Evolutionary conservation across 2,329 filamentous ascomycete species (phyloP), one percentile per base, ranked within the genome.

Genomic region (Aspergillus calidoustus): DNA sequence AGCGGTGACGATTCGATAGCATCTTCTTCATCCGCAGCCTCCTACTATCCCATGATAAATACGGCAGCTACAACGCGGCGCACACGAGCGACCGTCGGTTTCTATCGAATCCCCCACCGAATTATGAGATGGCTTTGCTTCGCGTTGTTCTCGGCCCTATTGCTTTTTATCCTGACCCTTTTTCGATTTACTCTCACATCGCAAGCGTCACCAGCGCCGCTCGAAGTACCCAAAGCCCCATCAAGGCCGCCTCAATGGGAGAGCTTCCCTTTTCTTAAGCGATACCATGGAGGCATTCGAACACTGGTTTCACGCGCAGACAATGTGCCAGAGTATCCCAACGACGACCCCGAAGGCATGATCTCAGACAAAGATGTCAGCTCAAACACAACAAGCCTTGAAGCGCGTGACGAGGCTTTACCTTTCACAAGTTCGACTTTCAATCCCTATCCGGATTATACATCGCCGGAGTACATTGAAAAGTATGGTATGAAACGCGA

Each of bases 251-350:
- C 88, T 0, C 66, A 69, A n/a, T 98, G 93, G 93, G 91, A 96
- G 74, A 86, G 85, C 9, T 98, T 96, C 73, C 87, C 88, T 0
- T 96, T 97, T 71, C 77, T 99, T 64, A 89, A 89, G 63, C 86
- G 93, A 65, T 99, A 97, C 74, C 95, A 97, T 74, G 94, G 93
- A 15, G 95, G 95, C 0, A 84, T 99, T 62, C 84, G 89, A 66
- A 90, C 86, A 0, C 73, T 99, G 64, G 86, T 91, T 0, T 78
- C 87, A 0, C 79, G 87, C 28, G 76, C 83, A 15, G 81, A 91
- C 52, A 94, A 93, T 67, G 81, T 84, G 9, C 89, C 93, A 0
- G 91, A 98, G 72, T 98, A 96, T 72, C 94, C 95, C 1, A 83
- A 84, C 7, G 78, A 84, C 1, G 73, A 72, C 19, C 83, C 84